These are phyloP conservation scores for Colletotrichum incanum DNA, from an alignment of 2,329 filamentous ascomycete genomes.

Conservation along the genomic window DNA sequence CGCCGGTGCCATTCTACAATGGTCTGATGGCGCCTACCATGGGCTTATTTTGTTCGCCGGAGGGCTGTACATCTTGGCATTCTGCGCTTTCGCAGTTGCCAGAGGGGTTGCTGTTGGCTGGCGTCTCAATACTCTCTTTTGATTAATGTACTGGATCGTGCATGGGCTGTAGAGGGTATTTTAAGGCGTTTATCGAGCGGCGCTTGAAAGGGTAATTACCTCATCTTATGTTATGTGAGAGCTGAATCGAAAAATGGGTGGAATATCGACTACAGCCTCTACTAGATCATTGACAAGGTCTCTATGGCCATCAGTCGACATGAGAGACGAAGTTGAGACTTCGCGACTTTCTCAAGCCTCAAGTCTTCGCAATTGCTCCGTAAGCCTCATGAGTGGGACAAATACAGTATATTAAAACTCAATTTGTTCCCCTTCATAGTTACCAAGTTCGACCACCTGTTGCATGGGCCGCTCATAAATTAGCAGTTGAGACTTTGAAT, in stretches of 20 bases:
- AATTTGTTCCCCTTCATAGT: too few relatives aligned
- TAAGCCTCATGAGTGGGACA: not conserved
- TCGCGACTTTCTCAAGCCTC: not conserved
- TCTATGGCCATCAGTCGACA: too few relatives aligned
- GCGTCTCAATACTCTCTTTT: conserved; percentile 15
- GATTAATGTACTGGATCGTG: too few relatives aligned
- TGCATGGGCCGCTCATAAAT: too few relatives aligned
- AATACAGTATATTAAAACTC: not conserved
- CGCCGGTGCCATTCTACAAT: conserved; percentile 67
- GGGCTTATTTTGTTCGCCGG: conserved; percentile 69
- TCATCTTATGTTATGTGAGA: not conserved
- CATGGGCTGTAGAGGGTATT: too few relatives aligned
- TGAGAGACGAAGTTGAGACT: too few relatives aligned
- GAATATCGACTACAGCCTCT: not conserved
- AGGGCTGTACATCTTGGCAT: conserved; percentile 62
- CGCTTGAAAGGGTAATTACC: not conserved
- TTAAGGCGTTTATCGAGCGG: not conserved
- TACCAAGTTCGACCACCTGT: too few relatives aligned
- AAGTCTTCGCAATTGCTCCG: too few relatives aligned
- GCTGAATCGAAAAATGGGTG: too few relatives aligned
- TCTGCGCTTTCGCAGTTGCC: conserved; percentile 49
- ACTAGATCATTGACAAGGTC: too few relatives aligned
- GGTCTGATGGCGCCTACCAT: conserved; percentile 63
- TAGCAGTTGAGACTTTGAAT: not conserved
- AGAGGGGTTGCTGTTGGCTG: conserved; percentile 47